Base-by-base conservation (phyloP, 768 basidiomycete species). In the Tremella mesenterica region DNA sequence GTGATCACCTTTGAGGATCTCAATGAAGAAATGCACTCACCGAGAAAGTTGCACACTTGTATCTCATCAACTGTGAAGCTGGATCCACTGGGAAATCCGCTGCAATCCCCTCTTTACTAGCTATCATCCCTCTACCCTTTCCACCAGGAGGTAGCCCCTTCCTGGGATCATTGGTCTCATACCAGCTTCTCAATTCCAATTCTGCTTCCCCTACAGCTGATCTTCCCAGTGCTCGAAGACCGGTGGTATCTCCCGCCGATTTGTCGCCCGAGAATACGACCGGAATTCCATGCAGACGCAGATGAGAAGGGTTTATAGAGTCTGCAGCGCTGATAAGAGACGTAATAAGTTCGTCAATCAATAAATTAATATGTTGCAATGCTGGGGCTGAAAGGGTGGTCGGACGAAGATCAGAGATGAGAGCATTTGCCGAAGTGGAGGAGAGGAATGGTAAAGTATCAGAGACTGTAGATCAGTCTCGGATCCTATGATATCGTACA, bases 151-250 rank as follows among this genome's bases (percentile, higher is more conserved):
- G 48, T 38, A 64, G 58, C 26, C 65, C 63, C 36, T 43, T 28
- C 14, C 45, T 41, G 12, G 50, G 7, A 12, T 50, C 20, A 48
- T 60, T 26, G 20, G 83, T 79, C 61, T 88, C 88, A 81, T 84
- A 85, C 76, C 91, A 91, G 7, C 88, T 88, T 65, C 88, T 80
- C 43, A 95, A 73, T 71, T 95, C 92, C 38, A 96, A 78, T 68
- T 96, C 92, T 0, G 92, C 92, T 74, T 96, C 92, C 45, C 91
- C 76, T 16, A 93, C 77, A 2, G 90, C 90, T 69, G 91, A 87
- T 75, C 95, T 89, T 44, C 90, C 92, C 41, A 95, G 78, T 47
- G 82, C 78, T 36, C 61, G 28, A 4, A 63, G 45, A 29, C 65
- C 65, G 0, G 62, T 70, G 36, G 57, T 56, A 23, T 64, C 62